A percentile compares a stretch with the other conserved stretches of the same genome.
Evolutionary conservation across 257 asterid species (phyloP).

Genomic region (Capsicum baccatum): DNA sequence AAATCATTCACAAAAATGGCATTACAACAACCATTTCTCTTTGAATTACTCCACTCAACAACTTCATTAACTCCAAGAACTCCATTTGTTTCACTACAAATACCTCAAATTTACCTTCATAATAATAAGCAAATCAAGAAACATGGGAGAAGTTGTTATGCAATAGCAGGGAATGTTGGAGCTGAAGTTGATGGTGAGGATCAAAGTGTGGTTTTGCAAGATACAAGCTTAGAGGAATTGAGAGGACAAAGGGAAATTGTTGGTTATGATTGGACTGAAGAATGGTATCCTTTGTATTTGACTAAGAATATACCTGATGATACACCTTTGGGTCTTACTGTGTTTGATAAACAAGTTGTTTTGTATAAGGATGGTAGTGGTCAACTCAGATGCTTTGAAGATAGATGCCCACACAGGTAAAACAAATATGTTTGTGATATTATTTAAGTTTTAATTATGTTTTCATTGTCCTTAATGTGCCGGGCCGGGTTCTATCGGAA

Average conservation of each 20-base stretch:
- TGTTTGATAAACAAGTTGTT: constrained; percentile 84
- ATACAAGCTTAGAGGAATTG: constrained; percentile 50
- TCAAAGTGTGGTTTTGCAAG: constrained; percentile 41
- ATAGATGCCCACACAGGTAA: constrained; percentile 93
- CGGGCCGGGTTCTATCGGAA: too few relatives aligned
- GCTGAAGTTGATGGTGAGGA: constrained; percentile 38
- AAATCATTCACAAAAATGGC: constrained; percentile 34
- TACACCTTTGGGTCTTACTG: constrained; percentile 91
- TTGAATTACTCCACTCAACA: constrained; percentile 22
- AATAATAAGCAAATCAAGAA: neutral
- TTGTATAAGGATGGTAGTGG: constrained; percentile 77
- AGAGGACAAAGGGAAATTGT: constrained; percentile 45
- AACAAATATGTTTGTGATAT: neutral
- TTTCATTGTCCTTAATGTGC: neutral
- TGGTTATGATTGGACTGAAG: constrained; percentile 82
- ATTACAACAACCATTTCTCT: constrained; percentile 34
- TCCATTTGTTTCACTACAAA: neutral
- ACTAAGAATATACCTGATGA: constrained; percentile 86
- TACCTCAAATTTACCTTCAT: constrained; percentile 14
- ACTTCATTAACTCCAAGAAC: neutral
- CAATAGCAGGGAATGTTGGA: constrained; percentile 29
- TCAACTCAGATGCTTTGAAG: constrained; percentile 71
- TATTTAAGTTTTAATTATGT: neutral
- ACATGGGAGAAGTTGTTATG: constrained; percentile 8
- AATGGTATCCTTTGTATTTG: constrained; percentile 92